Conservation (phyloP, 805 yeast genomes). For the Hanseniaspora nectarophila region DNA sequence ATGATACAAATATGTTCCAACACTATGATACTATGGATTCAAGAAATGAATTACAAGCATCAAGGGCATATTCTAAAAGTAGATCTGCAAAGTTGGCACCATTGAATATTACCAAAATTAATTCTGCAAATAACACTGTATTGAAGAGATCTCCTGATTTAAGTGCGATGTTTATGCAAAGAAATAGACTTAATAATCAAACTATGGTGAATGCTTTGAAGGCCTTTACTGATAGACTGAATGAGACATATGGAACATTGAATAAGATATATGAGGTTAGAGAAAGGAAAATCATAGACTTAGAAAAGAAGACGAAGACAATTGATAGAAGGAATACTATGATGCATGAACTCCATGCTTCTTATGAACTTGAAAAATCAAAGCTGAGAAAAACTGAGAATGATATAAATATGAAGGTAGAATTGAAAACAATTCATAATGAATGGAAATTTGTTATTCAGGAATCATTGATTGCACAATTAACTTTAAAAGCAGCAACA, state of each 20-base stretch:
- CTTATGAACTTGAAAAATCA: neutral
- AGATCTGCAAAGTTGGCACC: slow-evolving; percentile 8
- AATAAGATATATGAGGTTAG: slow-evolving; percentile 4
- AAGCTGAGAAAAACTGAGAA: neutral
- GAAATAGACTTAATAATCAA: slow-evolving; percentile 2
- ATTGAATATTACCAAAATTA: slow-evolving; percentile 1
- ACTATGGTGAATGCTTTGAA: slow-evolving; percentile 2
- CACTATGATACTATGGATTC: neutral
- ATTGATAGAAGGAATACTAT: neutral
- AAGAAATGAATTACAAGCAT: neutral
- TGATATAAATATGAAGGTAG: neutral
- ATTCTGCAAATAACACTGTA: neutral
- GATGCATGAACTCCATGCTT: neutral
- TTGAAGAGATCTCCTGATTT: slow-evolving; percentile 6
- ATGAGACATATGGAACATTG: neutral
- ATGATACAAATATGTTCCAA: slow-evolving; percentile 1
- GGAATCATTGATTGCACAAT: slow-evolving; percentile 3
- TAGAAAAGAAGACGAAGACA: neutral
- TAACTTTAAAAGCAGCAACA: neutral
- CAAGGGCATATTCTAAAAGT: neutral
- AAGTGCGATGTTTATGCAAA: neutral
- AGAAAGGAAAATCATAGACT: neutral
- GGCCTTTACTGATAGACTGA: neutral
- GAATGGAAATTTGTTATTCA: slow-evolving; percentile 2
- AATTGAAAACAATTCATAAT: neutral